Base-by-base conservation (phyloP, 176 grass and related monocot genomes). In the Cocos nucifera region DNA sequence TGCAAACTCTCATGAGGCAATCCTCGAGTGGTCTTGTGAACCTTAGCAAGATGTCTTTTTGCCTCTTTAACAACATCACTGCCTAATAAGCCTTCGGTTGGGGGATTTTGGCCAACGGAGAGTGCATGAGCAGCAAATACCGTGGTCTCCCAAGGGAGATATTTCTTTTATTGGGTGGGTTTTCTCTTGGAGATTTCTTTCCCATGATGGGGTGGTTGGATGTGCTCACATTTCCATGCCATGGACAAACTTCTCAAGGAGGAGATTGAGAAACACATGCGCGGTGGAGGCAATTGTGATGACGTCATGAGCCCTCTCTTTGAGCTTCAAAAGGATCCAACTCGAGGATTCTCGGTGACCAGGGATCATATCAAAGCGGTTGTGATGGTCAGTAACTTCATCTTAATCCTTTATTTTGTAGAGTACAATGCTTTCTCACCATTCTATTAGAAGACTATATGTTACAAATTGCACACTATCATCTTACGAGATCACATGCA, bases 301-400 rank as follows among this genome's bases (percentile, higher is more conserved):
- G 67, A 70, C 56, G 53, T 79, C 21, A 25, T 72, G 9, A 63
- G 64, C 54, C 19, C 68, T 62, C 54, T 75, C 1, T 8, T 69
- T 24, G 69, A 50, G 54, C 39, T 75, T 16, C 53, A 63, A 21
- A 52, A 80, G 17, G 71, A 69, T 58, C 71, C 50, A 27, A 18
- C 29, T 19, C 1, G 61, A 8, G 51, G 57, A 23, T 44, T 54
- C n/a, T 29, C 62, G 14, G 57, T 75, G 0, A 60, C 71, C 19
- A 64, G 54, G 21, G 21, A 21, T 21, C 21, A 21, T 21, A 21
- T 21, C 21, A 21, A 21, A 21, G 21, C 21, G 0, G 21, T 21
- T 21, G 21, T 21, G 21, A 21, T 1, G 21, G 21, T 21, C 1
- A 21, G 21, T 21, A 21, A 21, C 21, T 21, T 21, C 1, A 21